Percentiles rank a stretch among this genome's conserved stretches.
These are phyloP conservation scores for Hericium erinaceus DNA, from an alignment of 768 basidiomycete species.

Conservation along the genomic window DNA sequence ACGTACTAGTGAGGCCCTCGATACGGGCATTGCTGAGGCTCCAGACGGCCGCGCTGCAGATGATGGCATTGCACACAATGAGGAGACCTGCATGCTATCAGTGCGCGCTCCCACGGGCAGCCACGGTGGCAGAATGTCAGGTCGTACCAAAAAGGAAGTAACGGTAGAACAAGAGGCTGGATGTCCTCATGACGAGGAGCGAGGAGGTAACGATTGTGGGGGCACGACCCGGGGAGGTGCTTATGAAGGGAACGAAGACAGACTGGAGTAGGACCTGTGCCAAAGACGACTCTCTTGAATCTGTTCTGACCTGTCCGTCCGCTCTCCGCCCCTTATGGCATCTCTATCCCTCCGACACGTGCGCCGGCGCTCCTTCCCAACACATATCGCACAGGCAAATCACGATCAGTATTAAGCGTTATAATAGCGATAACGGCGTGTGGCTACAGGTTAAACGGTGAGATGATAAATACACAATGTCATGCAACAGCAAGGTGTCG, in stretches of 20 bases:
- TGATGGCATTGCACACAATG: slow-evolving; percentile 10
- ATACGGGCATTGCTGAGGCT: slow-evolving; percentile 6
- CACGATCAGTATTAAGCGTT: no score
- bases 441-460: neutral
- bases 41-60: slow-evolving; percentile 15
- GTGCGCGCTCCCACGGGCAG: neutral
- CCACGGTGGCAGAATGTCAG: neutral
- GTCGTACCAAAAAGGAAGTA: slow-evolving; percentile 1
- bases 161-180: neutral
- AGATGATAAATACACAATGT: neutral
- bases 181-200: neutral
- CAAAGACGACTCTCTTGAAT: no score
- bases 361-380: no score
- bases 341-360: no score
- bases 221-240: neutral
- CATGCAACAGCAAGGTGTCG: neutral
- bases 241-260: neutral
- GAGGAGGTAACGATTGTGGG: neutral
- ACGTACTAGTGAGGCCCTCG: slow-evolving; percentile 2
- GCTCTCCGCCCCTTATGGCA: no score
- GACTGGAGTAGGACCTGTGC: neutral
- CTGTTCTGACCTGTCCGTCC: no score
- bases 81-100: slow-evolving; percentile 2
- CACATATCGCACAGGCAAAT: no score
- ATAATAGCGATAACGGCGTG: neutral